Conservation (phyloP, 1,284 basidiomycete genomes). For the Puccinia coronata region DNA sequence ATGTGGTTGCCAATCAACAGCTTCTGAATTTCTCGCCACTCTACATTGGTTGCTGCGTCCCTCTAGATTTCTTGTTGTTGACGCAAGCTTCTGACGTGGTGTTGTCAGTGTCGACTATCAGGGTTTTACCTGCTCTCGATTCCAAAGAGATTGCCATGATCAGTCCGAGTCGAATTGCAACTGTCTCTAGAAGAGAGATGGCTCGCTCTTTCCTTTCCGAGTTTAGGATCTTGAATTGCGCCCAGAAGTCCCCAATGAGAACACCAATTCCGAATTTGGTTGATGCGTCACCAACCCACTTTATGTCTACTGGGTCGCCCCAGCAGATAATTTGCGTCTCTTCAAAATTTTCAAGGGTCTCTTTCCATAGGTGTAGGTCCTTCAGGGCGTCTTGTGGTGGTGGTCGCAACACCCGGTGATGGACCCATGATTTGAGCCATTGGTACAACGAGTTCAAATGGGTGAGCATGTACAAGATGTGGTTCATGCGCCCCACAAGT, state of each 20-base stretch:
- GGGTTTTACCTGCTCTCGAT: neutral
- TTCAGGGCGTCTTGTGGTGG: neutral
- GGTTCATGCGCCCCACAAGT: neutral
- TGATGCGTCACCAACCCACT: too few species aligned
- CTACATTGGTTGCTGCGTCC: neutral
- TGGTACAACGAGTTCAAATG: neutral
- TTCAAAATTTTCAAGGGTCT: neutral
- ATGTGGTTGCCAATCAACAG: neutral
- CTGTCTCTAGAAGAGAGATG: too few species aligned
- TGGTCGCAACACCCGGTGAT: neutral
- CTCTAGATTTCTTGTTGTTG: slow-evolving; percentile 1
- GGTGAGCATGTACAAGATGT: neutral
- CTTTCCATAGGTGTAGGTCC: too few species aligned
- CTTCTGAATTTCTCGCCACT: slow-evolving; percentile 15
- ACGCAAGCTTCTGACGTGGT: neutral
- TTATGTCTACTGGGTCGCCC: neutral
- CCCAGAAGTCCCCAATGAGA: neutral
- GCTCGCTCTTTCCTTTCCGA: neutral
- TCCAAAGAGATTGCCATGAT: neutral
- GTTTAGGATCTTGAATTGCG: neutral
- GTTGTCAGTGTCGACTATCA: neutral
- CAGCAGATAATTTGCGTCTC: neutral
- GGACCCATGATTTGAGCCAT: neutral
- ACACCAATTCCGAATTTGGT: too few species aligned
- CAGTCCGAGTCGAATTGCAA: too few species aligned